These are phyloP conservation scores for Pestalotiopsis fici DNA, from an alignment of 2,329 filamentous ascomycete species.

Conservation along the genomic window DNA sequence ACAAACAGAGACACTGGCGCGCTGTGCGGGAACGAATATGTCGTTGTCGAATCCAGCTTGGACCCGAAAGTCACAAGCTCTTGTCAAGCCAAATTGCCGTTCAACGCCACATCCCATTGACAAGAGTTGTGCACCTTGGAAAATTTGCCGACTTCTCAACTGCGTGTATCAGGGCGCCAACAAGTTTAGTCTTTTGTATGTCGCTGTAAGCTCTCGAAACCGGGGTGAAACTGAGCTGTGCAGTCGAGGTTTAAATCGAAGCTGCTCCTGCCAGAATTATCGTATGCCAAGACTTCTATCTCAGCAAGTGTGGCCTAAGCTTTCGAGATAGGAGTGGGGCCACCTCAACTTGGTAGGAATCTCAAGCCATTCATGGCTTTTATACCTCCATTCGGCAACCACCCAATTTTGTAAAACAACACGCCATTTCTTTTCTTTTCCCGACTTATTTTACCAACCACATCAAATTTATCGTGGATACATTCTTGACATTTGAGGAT, in stretches of 20 bases:
- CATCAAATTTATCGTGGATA: neutral
- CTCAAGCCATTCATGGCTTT: neutral
- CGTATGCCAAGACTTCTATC: neutral
- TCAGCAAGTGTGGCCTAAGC: neutral
- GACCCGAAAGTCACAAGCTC: constrained; percentile 4
- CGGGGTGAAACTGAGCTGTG: neutral
- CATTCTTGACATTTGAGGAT: neutral
- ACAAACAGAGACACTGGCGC: no score
- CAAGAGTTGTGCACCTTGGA: neutral
- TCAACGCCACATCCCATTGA: neutral
- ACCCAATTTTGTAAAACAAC: neutral
- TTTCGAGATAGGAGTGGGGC: neutral
- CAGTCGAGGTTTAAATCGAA: neutral
- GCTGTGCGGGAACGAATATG: neutral
- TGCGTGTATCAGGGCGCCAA: neutral
- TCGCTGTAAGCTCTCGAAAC: neutral
- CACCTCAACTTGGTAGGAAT: neutral
- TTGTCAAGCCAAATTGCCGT: neutral
- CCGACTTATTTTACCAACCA: neutral
- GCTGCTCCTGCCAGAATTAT: neutral
- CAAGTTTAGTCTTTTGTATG: neutral
- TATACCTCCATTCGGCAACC: neutral
- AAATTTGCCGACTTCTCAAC: neutral
- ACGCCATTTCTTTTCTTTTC: neutral
- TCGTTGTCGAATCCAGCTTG: neutral